These are phyloP conservation scores for Coemansia sp. DNA, from an alignment of 192 early-diverging fungal species.

Conservation along the genomic window DNA sequence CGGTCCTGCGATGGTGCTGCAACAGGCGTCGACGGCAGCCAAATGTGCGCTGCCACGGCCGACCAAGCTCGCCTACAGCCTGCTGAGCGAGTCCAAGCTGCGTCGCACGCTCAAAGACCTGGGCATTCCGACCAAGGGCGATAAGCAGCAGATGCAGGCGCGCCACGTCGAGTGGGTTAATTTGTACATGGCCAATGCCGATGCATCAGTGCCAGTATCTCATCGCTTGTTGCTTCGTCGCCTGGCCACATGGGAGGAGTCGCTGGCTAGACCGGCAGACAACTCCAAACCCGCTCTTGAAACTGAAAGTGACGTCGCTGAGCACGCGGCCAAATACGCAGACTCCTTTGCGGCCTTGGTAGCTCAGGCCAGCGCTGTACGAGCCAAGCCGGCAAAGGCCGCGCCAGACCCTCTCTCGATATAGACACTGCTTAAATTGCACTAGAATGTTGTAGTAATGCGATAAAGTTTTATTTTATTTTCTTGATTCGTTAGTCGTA, in stretches of 20 bases:
- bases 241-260: slow-evolving; percentile 42
- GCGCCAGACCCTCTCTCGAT: not conserved
- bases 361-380: slow-evolving; percentile 26
- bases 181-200: slow-evolving; percentile 59
- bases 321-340: slow-evolving; percentile 45
- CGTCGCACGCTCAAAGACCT: slow-evolving; percentile 52
- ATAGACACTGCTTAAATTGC: not conserved
- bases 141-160: slow-evolving; percentile 52
- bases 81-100: slow-evolving; percentile 54
- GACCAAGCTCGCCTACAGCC: slow-evolving; percentile 57
- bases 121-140: slow-evolving; percentile 53
- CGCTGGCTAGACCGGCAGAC: slow-evolving; percentile 22
- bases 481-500: slow-evolving; percentile 38
- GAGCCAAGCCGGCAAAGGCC: not conserved
- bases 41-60: slow-evolving; percentile 40
- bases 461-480: not conserved
- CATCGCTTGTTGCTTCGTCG: slow-evolving; percentile 35
- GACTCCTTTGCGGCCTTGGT: slow-evolving; percentile 40
- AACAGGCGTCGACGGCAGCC: not conserved
- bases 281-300: not conserved
- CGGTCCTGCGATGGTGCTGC: slow-evolving; percentile 7
- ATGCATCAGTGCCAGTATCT: slow-evolving; percentile 40
- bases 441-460: not conserved
- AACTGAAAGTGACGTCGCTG: slow-evolving; percentile 12
- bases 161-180: slow-evolving; percentile 58